Conservation (phyloP, 257 asterid genomes). For the Fraxinus excelsior region DNA sequence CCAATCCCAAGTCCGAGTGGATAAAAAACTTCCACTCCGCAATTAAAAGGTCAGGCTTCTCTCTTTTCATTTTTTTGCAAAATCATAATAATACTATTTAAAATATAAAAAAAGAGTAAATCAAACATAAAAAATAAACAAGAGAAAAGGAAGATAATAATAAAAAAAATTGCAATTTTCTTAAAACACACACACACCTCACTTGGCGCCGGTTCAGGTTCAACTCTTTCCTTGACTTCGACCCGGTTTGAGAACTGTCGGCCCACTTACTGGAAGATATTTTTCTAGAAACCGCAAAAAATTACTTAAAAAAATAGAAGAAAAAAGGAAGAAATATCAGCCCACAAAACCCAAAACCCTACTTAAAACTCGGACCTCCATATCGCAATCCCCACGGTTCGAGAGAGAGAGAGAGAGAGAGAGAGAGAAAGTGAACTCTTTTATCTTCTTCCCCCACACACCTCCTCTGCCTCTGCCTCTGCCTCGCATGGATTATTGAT, state of each 20-base stretch:
- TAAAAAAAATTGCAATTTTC: too few relatives aligned
- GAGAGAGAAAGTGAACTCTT: slow-evolving; percentile 20
- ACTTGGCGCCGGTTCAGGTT: background rate
- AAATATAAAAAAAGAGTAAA: too few relatives aligned
- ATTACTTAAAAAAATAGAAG: background rate
- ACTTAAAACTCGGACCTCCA: slow-evolving; percentile 58
- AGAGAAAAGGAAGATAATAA: too few relatives aligned
- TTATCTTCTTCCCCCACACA: background rate
- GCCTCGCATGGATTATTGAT: slow-evolving; percentile 35
- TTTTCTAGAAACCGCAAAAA: background rate
- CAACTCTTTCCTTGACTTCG: background rate
- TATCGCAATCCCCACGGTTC: slow-evolving; percentile 26
- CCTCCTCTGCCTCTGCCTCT: background rate
- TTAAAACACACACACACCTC: background rate
- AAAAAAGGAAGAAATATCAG: background rate
- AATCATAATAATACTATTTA: too few relatives aligned
- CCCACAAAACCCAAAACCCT: slow-evolving; percentile 64
- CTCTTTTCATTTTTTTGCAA: too few relatives aligned
- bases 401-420: too few relatives aligned
- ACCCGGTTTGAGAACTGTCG: background rate
- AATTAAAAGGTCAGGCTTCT: too few relatives aligned
- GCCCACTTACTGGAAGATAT: background rate
- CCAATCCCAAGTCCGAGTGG: too few relatives aligned
- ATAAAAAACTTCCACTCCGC: too few relatives aligned
- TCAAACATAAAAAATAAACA: background rate